Base-by-base conservation (phyloP, 768 basidiomycete species). In the Leccinum incarnatum region DNA sequence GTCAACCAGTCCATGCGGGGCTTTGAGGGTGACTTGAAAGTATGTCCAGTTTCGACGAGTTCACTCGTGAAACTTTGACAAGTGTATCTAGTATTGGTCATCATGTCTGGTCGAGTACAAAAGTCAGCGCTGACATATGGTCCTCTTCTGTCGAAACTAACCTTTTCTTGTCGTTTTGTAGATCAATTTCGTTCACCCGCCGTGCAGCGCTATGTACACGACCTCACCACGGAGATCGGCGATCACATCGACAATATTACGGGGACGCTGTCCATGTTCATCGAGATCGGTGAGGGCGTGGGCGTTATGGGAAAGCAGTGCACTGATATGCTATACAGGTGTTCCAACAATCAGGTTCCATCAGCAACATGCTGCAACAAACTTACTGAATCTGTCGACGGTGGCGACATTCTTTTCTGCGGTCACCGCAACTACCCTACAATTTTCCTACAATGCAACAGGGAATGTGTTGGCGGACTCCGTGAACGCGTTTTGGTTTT, bases 321-420 rank as follows among this genome's bases (percentile, higher is more conserved):
- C 61, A 47, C 60, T 62, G 69, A 71, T 71, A 65, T 56, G 59
- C 71, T 72, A 61, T 51, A 53, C 59, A 81, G 80, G 81, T 65
- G 81, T 83, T 7, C 81, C 81, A 51, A 80, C 82, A 34, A 83
- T 83, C 63, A 76, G 80, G 36, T 80, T 81, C 62, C 81, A 81
- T 53, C 81, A 82, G 61, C 79, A 81, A 57, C 82, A 83, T 53
- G 79, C 76, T 51, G 79, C 80, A 3, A 65, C 73, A 23, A 82
- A 82, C 59, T 65, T 82, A 30, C 62, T 82, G 51, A 83, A 82
- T 65, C 62, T 82, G 53, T 80, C 80, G 56, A 83, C 81, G 3
- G 80, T 82, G 9, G 82, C 81, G 34, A 82, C 81, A 15, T 83
- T 82, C 70, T 83, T 82, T 66, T 79, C 78, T 23, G 81, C 80